Evolutionary conservation across 2,329 filamentous ascomycete genomes (phyloP).

Genomic region (Cordyceps fumosorosea): DNA sequence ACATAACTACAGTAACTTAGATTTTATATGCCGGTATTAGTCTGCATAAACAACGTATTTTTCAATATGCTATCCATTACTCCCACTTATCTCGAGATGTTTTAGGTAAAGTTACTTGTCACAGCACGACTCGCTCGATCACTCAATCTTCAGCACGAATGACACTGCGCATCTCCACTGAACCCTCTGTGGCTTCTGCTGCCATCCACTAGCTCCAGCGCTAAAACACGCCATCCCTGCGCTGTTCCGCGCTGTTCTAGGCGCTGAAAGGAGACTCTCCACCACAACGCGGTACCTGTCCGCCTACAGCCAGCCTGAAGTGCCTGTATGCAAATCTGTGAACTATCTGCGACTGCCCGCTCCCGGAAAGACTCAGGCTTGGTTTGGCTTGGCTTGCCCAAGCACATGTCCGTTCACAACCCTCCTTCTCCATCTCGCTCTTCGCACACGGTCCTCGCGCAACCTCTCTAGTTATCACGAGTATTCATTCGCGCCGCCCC

Average conservation of each 20-base stretch:
- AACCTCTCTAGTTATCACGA: neutral
- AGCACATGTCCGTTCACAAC: neutral
- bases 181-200: neutral
- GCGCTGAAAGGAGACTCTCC: neutral
- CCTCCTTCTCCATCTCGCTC: neutral
- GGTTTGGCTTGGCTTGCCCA: neutral
- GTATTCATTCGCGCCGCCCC: neutral
- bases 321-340: too few relatives aligned
- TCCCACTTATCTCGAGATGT: neutral
- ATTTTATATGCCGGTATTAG: too few relatives aligned
- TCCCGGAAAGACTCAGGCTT: slow-evolving; percentile 1
- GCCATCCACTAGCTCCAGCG: neutral
- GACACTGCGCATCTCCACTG: neutral
- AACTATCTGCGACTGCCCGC: neutral
- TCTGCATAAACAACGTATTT: too few relatives aligned
- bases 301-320: too few relatives aligned
- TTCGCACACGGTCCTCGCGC: neutral
- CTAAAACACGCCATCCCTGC: neutral
- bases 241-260: too few relatives aligned
- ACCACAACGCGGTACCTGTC: too few relatives aligned
- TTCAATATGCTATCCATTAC: too few relatives aligned
- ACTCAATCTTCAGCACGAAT: neutral
- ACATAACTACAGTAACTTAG: too few relatives aligned
- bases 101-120: neutral
- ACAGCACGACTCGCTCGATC: neutral